Percentiles rank a stretch among this genome's conserved stretches.
These are phyloP conservation scores for Kwoniella sp. DNA, from an alignment of 768 basidiomycete genomes.

Conservation along the genomic window DNA sequence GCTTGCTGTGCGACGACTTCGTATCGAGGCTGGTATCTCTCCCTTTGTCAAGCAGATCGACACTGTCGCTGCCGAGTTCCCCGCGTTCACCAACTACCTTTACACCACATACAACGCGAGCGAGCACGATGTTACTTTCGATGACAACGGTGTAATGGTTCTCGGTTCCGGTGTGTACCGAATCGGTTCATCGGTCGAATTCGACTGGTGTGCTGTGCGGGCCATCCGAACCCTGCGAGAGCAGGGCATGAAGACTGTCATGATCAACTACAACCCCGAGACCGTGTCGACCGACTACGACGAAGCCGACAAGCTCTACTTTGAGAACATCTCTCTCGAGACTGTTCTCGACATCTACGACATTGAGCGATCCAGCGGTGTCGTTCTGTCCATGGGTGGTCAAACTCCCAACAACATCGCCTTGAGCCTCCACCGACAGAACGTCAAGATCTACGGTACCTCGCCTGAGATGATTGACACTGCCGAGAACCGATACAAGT, in stretches of 20 bases:
- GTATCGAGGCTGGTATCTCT: conserved; percentile 73
- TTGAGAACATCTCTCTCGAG: conserved; percentile 96
- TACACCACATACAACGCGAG: conserved; percentile 97
- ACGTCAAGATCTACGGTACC: conserved; percentile 96
- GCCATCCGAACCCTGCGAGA: conserved; percentile 93
- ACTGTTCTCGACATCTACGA: conserved; percentile 97
- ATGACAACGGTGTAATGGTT: conserved; percentile 92
- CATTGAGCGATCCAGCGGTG: conserved; percentile 76
- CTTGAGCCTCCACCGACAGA: conserved; percentile 88
- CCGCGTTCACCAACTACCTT: conserved; percentile 96
- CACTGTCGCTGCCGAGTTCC: conserved; percentile 98
- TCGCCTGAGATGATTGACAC: conserved; percentile 99
- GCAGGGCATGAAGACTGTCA: conserved; percentile 89
- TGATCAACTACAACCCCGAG: conserved; percentile 99
- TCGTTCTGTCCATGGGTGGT: conserved; percentile 96
- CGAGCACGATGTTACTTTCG: conserved; percentile 84
- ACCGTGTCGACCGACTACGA: conserved; percentile 99
- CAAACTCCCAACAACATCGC: conserved; percentile 99
- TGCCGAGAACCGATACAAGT: conserved; percentile 98
- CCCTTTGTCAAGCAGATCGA: conserved; percentile 99
- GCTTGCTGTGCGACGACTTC: conserved; percentile 82
- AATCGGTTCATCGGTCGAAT: conserved; percentile 98
- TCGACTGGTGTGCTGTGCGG: conserved; percentile 99
- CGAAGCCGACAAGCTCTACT: conserved; percentile 95
- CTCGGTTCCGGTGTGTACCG: conserved; percentile 97